These are phyloP conservation scores for Kokia cookei DNA, from an alignment of 441 rosid species.

Conservation along the genomic window DNA sequence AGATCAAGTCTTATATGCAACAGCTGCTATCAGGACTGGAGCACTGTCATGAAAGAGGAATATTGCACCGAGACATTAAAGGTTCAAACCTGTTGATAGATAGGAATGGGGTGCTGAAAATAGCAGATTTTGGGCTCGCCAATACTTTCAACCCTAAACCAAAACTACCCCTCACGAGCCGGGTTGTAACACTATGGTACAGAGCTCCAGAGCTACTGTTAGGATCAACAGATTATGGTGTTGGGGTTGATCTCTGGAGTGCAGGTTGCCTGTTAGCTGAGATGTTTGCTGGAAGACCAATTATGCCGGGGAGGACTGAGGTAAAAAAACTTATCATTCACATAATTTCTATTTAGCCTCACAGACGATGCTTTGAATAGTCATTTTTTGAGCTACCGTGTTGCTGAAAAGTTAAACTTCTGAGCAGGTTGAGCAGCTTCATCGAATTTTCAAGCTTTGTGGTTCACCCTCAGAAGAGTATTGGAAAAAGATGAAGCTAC, in stretches of 20 bases:
- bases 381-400: too few species aligned
- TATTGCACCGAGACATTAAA: slow-evolving; percentile 80
- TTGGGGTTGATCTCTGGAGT: slow-evolving; percentile 82
- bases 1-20: slow-evolving; percentile 82
- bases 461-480: slow-evolving; percentile 83
- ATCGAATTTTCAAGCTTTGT: slow-evolving; percentile 80
- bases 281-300: slow-evolving; percentile 71
- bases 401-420: slow-evolving; percentile 9
- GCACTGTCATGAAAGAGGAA: slow-evolving; percentile 81
- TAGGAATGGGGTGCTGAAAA: slow-evolving; percentile 58
- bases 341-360: not conserved
- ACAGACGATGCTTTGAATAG: not conserved
- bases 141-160: slow-evolving; percentile 47
- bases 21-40: slow-evolving; percentile 78
- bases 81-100: slow-evolving; percentile 71
- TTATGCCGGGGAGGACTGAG: slow-evolving; percentile 93
- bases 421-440: slow-evolving; percentile 81
- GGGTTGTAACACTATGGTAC: slow-evolving; percentile 88
- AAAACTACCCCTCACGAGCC: slow-evolving; percentile 57
- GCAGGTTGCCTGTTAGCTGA: slow-evolving; percentile 84
- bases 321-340: slow-evolving; percentile 24
- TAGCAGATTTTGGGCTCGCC: slow-evolving; percentile 81
- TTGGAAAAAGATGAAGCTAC: slow-evolving; percentile 65
- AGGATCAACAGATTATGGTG: slow-evolving; percentile 79
- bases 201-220: slow-evolving; percentile 81